These are phyloP conservation scores for Phanerodontia chrysosporium DNA, from an alignment of 768 basidiomycete genomes.

Conservation along the genomic window DNA sequence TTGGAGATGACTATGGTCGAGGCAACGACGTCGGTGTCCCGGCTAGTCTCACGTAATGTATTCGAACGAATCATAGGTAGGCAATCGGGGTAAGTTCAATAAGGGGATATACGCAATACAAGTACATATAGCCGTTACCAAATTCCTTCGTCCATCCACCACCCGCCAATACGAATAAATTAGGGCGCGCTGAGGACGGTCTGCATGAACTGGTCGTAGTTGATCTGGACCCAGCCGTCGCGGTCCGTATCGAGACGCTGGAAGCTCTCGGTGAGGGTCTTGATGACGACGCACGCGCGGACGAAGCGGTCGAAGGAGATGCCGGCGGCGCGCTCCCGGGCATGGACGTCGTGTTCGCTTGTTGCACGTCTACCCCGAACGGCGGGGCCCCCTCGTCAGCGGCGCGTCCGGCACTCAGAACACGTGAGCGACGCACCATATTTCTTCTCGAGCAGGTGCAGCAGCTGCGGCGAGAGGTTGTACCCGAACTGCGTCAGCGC, in stretches of 20 bases:
- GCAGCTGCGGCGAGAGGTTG: constrained; percentile 61
- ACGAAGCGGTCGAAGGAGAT: constrained; percentile 88
- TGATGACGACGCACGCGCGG: constrained; percentile 78
- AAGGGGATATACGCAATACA: not conserved
- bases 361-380: constrained; percentile 45
- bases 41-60: too few relatives aligned
- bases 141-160: not conserved
- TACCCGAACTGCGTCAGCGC: constrained; percentile 79
- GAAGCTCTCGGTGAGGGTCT: constrained; percentile 74
- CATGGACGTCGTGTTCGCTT: constrained; percentile 43
- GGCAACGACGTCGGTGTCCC: too few relatives aligned
- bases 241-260: constrained; percentile 59
- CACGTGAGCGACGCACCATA: constrained; percentile 59
- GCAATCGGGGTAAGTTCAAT: not conserved
- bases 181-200: constrained; percentile 61
- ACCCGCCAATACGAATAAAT: constrained; percentile 16
- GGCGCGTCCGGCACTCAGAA: not conserved
- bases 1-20: too few relatives aligned
- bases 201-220: constrained; percentile 69
- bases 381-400: constrained; percentile 26
- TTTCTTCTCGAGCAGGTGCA: constrained; percentile 70
- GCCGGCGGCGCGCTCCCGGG: constrained; percentile 34
- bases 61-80: too few relatives aligned
- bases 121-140: not conserved
- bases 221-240: constrained; percentile 66